Base-by-base conservation (phyloP, 768 basidiomycete genomes). In the Panellus pusillus region DNA sequence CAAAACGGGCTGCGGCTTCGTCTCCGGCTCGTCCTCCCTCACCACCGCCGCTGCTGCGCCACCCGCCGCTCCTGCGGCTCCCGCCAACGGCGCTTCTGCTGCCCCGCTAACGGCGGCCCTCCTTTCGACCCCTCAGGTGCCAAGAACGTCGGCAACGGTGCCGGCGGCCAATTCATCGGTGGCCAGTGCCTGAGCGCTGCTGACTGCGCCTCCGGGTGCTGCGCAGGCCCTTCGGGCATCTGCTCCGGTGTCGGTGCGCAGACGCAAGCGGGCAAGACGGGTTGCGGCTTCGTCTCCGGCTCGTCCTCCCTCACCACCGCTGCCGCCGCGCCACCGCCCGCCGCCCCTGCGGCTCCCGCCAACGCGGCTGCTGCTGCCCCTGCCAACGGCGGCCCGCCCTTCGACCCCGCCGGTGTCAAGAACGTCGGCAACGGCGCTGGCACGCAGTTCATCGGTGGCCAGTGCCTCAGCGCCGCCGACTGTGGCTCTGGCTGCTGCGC, bases 261-360 rank as follows among this genome's bases (percentile, higher is more conserved):
- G 53, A 54, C 53, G 27, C 53, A 54, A 46, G 53, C 53, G 19
- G 53, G 53, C 46, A 54, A 54, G 46, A 54, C 53, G 14, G 53
- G 53, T 20, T 54, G 53, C 38, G 53, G 53, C 28, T 54, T 54
- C 47, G 53, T 48, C 39, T 36, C 41, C 46, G 24, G 24, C 24
- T 24, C 24, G 24, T 24, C 24, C 24, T 24, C 24, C 24, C 24
- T 24, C 24, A 24, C 24, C 24, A 6, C 24, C 24, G 24, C 24
- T 6, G 24, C 24, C 6, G 24, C 24, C 3, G 3, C 24, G 6
- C 24, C 24, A 6, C 24, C 24, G 3, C 3, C 24, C 24, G 24
- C 24, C 3, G 24, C 24, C 24, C 24, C 24, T 24, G 24, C 24
- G 6, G 3, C 24, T 24, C 24, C 24, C 24, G 24, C 24, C 24